These are phyloP conservation scores for Juglanconis oblonga DNA, from an alignment of 2,329 filamentous ascomycete species.

Conservation along the genomic window DNA sequence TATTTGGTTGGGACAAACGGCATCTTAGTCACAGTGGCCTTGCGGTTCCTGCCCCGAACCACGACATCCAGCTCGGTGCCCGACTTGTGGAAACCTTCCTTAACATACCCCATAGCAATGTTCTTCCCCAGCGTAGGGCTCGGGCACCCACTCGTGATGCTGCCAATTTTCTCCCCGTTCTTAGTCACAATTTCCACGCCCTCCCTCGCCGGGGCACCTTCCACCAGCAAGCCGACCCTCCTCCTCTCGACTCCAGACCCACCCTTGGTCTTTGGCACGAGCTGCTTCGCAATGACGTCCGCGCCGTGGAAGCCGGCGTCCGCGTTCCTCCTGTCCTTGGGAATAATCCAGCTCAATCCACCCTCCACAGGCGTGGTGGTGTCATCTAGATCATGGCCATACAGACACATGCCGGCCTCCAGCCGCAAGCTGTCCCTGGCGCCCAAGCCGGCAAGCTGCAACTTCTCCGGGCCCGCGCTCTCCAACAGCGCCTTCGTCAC, in stretches of 20 bases:
- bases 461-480: slow-evolving; percentile 55
- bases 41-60: slow-evolving; percentile 72
- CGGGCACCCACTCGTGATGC: slow-evolving; percentile 85
- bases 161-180: slow-evolving; percentile 67
- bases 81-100: slow-evolving; percentile 76
- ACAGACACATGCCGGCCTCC: slow-evolving; percentile 98
- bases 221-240: slow-evolving; percentile 76
- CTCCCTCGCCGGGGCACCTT: slow-evolving; percentile 86
- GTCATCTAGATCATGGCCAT: slow-evolving; percentile 95
- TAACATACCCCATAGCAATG: slow-evolving; percentile 93
- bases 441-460: slow-evolving; percentile 83
- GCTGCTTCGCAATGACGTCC: slow-evolving; percentile 71
- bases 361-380: slow-evolving; percentile 59
- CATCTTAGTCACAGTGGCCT: slow-evolving; percentile 80
- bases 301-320: slow-evolving; percentile 80
- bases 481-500: slow-evolving; percentile 70
- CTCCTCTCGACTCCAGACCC: slow-evolving; percentile 67
- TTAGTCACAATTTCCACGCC: slow-evolving; percentile 73
- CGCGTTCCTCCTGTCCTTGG: slow-evolving; percentile 67
- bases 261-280: slow-evolving; percentile 70
- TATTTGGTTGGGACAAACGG: slow-evolving; percentile 83
- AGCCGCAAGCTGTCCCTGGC: slow-evolving; percentile 89
- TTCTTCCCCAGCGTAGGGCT: slow-evolving; percentile 84
- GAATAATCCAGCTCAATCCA: slow-evolving; percentile 73
- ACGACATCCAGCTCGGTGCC: slow-evolving; percentile 78